Base-by-base conservation (phyloP, 805 yeast species). In the Metschnikowia hibisci region DNA sequence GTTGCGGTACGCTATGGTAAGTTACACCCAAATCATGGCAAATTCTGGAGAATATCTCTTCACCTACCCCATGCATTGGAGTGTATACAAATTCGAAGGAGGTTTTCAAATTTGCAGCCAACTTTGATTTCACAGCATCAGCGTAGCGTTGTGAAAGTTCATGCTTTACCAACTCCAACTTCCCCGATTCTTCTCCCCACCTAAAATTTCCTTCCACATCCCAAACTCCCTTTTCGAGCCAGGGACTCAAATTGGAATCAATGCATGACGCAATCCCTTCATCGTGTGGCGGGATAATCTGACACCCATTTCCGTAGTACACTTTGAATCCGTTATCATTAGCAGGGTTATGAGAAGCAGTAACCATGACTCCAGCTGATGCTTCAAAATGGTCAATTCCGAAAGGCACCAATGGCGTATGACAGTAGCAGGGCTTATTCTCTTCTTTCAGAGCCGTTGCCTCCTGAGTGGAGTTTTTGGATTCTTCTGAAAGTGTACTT, bases 21-120 rank as follows among this genome's bases (percentile, higher is more conserved):
- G 60, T 58, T 26, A 55, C 56, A 1, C 67, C 74, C 15, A 77
- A 57, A 9, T 66, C 52, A 7, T 58, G 48, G 26, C 74, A 56
- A 0, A 79, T 66, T 33, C 66, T 58, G 4, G 59, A 56, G 32
- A 84, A 81, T 20, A 81, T 76, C 34, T 80, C 82, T 20, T 71
- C 66, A 0, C 99, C 99, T 6, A 91, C 96, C 8, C 99, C 99
- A 61, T 91, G 98, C 83, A 91, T 81, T 16, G 98, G 95, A 0
- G 98, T 91, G 58, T 91, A 91, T 1, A 89, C 86, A 44, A 84
- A 81, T 57, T 72, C 59, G 44, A 74, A 66, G 45, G 60, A 56
- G 2, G 64, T 34, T 34, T 58, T 30, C 11, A 42, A 25, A 15
- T 45, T 41, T n/a, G 50, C 53, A 5, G 76, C 60, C 40, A 81